These are phyloP conservation scores for Mallotus repandus DNA, from an alignment of 441 rosid genomes.

Conservation along the genomic window DNA sequence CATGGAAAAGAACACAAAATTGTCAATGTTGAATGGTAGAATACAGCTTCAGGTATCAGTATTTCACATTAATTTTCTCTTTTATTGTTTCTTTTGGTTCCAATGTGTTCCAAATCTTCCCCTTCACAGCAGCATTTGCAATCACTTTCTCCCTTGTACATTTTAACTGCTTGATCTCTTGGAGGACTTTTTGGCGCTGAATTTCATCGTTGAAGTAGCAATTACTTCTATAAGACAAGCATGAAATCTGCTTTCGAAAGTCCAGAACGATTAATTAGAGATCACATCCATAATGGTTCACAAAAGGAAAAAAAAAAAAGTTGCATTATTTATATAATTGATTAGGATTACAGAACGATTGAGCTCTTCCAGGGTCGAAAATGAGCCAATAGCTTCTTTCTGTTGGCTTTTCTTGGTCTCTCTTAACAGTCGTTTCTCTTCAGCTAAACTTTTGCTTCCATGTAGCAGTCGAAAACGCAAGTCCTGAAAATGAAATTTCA, in stretches of 20 bases:
- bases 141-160: constrained; percentile 20
- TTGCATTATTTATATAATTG: background rate
- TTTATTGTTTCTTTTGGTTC: constrained; percentile 22
- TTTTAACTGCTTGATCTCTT: constrained; percentile 14
- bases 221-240: background rate
- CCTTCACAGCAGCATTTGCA: constrained; percentile 25
- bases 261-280: background rate
- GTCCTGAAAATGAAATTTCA: background rate
- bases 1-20: background rate
- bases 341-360: background rate
- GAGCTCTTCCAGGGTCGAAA: background rate
- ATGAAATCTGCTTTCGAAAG: background rate
- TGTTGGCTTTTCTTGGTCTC: background rate
- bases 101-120: constrained; percentile 29
- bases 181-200: background rate
- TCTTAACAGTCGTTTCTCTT: background rate
- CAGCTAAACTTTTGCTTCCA: constrained; percentile 6
- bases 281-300: background rate
- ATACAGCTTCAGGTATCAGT: too few relatives aligned
- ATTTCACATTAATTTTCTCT: constrained; percentile 8
- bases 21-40: too few relatives aligned
- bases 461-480: constrained; percentile 7
- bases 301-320: background rate
- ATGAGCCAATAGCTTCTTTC: background rate
- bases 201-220: background rate